These are phyloP conservation scores for Rhodotorula toruloides DNA, from an alignment of 768 basidiomycete species.

Conservation along the genomic window DNA sequence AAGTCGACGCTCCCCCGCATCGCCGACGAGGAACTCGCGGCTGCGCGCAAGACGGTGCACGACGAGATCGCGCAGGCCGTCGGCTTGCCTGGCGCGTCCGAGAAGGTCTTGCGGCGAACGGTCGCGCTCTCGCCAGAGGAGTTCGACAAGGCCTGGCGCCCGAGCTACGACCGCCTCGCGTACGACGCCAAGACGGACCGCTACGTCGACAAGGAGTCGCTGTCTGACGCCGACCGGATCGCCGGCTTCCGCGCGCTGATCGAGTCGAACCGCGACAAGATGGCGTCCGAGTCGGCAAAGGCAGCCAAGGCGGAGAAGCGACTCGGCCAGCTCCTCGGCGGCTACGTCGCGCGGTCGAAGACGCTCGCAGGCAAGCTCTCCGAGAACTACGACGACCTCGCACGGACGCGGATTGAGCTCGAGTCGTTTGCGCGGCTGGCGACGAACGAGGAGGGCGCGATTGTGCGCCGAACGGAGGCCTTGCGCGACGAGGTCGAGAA, in stretches of 20 bases:
- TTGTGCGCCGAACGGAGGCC: slow-evolving; percentile 59
- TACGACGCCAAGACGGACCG: slow-evolving; percentile 56
- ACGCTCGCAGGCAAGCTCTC: slow-evolving; percentile 51
- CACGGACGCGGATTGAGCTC: slow-evolving; percentile 62
- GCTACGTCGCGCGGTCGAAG: slow-evolving; percentile 73
- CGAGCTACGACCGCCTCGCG: slow-evolving; percentile 53
- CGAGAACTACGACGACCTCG: slow-evolving; percentile 66
- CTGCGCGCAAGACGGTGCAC: slow-evolving; percentile 68
- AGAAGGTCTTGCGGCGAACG: slow-evolving; percentile 71
- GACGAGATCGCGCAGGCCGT: slow-evolving; percentile 70
- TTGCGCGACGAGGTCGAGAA: slow-evolving; percentile 81
- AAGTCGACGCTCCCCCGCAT: slow-evolving; percentile 67
- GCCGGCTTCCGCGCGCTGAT: slow-evolving; percentile 63
- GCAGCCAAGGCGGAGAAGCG: slow-evolving; percentile 86
- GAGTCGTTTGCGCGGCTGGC: slow-evolving; percentile 73
- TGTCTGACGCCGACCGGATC: slow-evolving; percentile 60
- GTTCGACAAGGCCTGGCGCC: slow-evolving; percentile 37
- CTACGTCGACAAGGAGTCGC: slow-evolving; percentile 63
- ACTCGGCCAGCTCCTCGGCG: slow-evolving; percentile 76
- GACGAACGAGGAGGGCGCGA: slow-evolving; percentile 62
- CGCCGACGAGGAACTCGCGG: slow-evolving; percentile 66
- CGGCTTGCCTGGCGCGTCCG: slow-evolving; percentile 77
- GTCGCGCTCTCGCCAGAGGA: slow-evolving; percentile 49
- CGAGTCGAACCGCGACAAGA: slow-evolving; percentile 59
- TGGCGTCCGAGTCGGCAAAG: slow-evolving; percentile 74